A percentile compares a stretch with the other conserved stretches of the same genome.
These are phyloP conservation scores for Ettlia oleoabundans DNA, from an alignment of 139 green algal genomes.

Conservation along the genomic window DNA sequence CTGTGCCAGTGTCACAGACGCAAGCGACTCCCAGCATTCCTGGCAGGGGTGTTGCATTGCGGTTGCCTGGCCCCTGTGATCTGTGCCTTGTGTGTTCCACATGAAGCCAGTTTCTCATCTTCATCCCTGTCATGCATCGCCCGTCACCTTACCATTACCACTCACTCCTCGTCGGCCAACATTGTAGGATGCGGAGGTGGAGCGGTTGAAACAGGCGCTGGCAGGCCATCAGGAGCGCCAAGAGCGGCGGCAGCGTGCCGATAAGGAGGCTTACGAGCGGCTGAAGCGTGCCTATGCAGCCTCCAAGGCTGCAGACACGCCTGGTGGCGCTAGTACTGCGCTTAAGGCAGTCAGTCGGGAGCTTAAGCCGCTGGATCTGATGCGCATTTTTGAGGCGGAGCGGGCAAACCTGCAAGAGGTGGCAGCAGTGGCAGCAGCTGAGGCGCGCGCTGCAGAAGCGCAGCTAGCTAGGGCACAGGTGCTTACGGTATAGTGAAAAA, in stretches of 20 bases:
- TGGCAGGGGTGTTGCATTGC: no score
- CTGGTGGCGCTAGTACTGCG: neutral
- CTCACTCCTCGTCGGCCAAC: no score
- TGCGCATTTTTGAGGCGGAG: conserved; percentile 33
- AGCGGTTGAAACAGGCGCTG: conserved; percentile 8
- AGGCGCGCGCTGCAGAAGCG: neutral
- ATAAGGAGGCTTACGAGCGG: conserved; percentile 1
- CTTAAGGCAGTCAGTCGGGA: neutral
- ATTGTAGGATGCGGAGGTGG: conserved; percentile 20
- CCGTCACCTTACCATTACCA: no score
- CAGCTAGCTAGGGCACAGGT: conserved; percentile 10
- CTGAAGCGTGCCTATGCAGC: conserved; percentile 18
- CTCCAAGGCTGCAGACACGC: conserved; percentile 17
- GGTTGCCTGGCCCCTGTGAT: no score
- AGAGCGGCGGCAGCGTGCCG: neutral
- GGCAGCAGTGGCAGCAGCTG: neutral
- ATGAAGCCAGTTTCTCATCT: neutral
- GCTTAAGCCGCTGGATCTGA: conserved; percentile 6
- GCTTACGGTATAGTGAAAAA: neutral
- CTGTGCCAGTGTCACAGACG: no score
- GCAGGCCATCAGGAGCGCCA: neutral
- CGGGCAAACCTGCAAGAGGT: conserved; percentile 13
- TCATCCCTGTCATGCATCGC: neutral
- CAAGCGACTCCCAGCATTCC: no score
- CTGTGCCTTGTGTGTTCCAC: no score